phyloP scores from a whole-genome alignment of 768 basidiomycete genomes.

The Amyloporia xantha region DNA sequence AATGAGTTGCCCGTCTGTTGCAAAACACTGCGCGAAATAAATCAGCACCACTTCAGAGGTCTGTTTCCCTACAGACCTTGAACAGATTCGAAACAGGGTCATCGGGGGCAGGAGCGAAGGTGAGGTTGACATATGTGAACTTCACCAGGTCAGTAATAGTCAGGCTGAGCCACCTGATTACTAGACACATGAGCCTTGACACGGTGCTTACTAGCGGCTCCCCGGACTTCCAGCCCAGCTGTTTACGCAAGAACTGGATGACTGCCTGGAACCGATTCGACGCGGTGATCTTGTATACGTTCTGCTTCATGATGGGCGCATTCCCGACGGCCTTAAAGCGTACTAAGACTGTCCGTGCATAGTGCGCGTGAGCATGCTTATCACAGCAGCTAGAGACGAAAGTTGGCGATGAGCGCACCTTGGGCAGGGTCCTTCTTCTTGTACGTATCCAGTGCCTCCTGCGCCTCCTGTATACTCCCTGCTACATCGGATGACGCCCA shows the following conservation, averaged over 20 bases:
- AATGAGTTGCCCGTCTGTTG: slow-evolving; percentile 57
- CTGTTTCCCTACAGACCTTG: slow-evolving; percentile 36
- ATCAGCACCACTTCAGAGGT: not conserved
- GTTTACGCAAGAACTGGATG: slow-evolving; percentile 87
- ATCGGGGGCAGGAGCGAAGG: slow-evolving; percentile 73
- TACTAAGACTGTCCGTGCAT: too few species aligned
- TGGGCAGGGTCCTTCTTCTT: too few species aligned
- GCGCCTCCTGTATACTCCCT: too few species aligned
- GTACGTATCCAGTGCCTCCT: too few species aligned
- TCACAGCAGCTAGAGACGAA: too few species aligned
- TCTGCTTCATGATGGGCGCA: slow-evolving; percentile 98
- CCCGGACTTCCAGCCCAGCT: slow-evolving; percentile 78
- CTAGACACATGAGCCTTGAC: slow-evolving; percentile 61
- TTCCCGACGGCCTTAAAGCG: slow-evolving; percentile 99
- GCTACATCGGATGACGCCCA: too few species aligned
- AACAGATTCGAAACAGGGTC: slow-evolving; percentile 67
- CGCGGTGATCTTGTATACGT: slow-evolving; percentile 96
- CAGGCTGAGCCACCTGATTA: not conserved
- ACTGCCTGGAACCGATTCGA: slow-evolving; percentile 93
- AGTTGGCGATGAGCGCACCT: too few species aligned
- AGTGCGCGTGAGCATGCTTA: too few species aligned
- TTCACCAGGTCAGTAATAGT: slow-evolving; percentile 17
- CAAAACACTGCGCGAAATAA: slow-evolving; percentile 39
- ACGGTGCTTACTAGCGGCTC: too few species aligned
- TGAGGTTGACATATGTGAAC: slow-evolving; percentile 76